Conservation (phyloP, 2,329 filamentous ascomycete species). For the Talaromyces sp. region DNA sequence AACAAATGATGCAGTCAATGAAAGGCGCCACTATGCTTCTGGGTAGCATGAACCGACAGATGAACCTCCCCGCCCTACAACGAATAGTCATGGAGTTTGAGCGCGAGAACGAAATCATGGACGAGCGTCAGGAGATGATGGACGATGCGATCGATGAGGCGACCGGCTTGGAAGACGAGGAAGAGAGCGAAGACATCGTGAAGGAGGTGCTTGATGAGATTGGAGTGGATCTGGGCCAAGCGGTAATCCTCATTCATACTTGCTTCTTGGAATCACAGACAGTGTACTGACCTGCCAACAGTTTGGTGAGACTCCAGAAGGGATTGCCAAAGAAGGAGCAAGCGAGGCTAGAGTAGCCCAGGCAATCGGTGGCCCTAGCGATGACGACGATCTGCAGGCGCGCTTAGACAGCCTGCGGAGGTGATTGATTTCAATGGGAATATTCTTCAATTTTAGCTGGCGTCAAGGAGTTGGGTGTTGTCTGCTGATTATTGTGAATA, state of each 20-base stretch:
- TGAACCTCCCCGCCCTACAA: slow-evolving; percentile 94
- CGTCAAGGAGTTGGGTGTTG: slow-evolving; percentile 8
- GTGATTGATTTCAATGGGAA: slow-evolving; percentile 25
- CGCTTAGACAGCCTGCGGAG: slow-evolving; percentile 79
- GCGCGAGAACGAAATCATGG: slow-evolving; percentile 98
- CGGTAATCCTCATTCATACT: slow-evolving; percentile 57
- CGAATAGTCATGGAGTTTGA: slow-evolving; percentile 99
- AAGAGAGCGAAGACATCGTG: slow-evolving; percentile 94
- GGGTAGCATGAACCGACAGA: slow-evolving; percentile 94
- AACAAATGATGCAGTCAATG: slow-evolving; percentile 99
- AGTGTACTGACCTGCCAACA: slow-evolving; percentile 41
- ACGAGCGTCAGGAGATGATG: slow-evolving; percentile 99
- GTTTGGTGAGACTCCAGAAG: slow-evolving; percentile 88
- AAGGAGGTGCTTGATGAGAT: slow-evolving; percentile 97
- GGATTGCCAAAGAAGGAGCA: slow-evolving; percentile 69
- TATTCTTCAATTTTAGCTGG: not conserved
- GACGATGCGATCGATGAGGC: slow-evolving; percentile 97
- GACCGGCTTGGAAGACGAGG: slow-evolving; percentile 84
- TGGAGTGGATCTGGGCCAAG: slow-evolving; percentile 84
- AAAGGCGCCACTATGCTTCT: slow-evolving; percentile 91
- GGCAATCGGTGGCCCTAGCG: slow-evolving; percentile 64
- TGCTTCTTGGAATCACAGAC: not conserved
- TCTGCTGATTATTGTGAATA: not conserved
- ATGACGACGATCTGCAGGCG: slow-evolving; percentile 88
- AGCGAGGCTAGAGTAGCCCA: slow-evolving; percentile 79